phyloP scores from a whole-genome alignment of 169 alveolate genomes.

The Cryptosporidium parvum region DNA sequence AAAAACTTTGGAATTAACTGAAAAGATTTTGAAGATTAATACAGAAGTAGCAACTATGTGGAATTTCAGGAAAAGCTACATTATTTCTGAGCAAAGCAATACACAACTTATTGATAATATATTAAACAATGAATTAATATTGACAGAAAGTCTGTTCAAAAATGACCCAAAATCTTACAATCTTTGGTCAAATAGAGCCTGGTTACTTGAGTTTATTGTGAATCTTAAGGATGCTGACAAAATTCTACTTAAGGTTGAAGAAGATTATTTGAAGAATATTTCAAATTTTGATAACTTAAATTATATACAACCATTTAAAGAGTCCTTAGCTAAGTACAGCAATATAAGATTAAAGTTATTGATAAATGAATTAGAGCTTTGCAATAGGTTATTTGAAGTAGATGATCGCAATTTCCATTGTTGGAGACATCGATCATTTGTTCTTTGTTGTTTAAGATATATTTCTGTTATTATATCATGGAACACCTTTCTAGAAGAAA shows the following conservation, averaged over 20 bases:
- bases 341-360: slow-evolving; percentile 1
- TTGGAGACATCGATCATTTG: slow-evolving; percentile 75
- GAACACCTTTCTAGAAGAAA: slow-evolving; percentile 1
- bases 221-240: slow-evolving; percentile 5
- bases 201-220: slow-evolving; percentile 35
- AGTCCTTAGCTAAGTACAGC: background rate
- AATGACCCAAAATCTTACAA: slow-evolving; percentile 50
- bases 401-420: slow-evolving; percentile 78
- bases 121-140: slow-evolving; percentile 7
- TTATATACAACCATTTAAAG: background rate
- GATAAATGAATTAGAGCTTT: slow-evolving; percentile 39
- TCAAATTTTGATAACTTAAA: background rate
- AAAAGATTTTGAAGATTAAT: slow-evolving; percentile 62
- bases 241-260: background rate
- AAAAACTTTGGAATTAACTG: slow-evolving; percentile 45
- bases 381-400: slow-evolving; percentile 30
- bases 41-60: slow-evolving; percentile 76
- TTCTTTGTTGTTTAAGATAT: slow-evolving; percentile 34
- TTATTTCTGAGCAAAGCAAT: background rate
- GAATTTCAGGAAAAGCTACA: slow-evolving; percentile 65
- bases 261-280: slow-evolving; percentile 15
- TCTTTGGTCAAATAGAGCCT: slow-evolving; percentile 67
- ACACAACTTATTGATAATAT: background rate
- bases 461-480: slow-evolving; percentile 16
- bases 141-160: slow-evolving; percentile 42